phyloP scores from a whole-genome alignment of 1,284 basidiomycete species.

The Stygiomarasmius scandens region DNA sequence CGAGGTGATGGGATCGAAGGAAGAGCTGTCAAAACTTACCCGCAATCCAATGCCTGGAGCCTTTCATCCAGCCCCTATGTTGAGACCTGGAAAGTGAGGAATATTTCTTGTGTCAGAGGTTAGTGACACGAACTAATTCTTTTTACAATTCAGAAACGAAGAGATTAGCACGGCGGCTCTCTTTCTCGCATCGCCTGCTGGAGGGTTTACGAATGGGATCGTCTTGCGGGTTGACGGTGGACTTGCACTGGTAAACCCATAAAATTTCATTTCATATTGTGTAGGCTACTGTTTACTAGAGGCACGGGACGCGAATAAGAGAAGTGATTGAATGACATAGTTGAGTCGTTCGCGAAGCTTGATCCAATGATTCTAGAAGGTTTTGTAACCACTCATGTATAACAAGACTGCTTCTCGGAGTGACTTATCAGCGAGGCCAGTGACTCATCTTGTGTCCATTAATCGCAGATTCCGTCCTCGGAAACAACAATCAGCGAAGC shows the following conservation, averaged over 20 bases:
- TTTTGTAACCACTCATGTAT: too few species aligned
- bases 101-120: neutral
- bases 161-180: conserved; percentile 31
- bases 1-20: conserved; percentile 35
- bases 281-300: too few species aligned
- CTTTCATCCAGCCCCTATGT: conserved; percentile 20
- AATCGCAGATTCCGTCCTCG: too few species aligned
- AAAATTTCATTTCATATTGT: too few species aligned
- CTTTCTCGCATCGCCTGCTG: conserved; percentile 30
- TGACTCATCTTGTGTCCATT: too few species aligned
- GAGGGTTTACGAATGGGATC: conserved; percentile 33
- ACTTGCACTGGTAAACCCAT: conserved; percentile 30
- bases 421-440: too few species aligned
- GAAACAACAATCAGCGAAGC: too few species aligned
- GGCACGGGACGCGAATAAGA: too few species aligned
- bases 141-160: conserved; percentile 21
- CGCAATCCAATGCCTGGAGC: conserved; percentile 12
- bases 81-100: conserved; percentile 22
- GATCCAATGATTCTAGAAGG: too few species aligned
- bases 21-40: conserved; percentile 24
- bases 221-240: conserved; percentile 32
- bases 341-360: too few species aligned
- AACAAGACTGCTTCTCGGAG: too few species aligned
- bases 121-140: neutral
- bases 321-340: too few species aligned